Base-by-base conservation (phyloP, 805 yeast species). In the Teunomyces gatunensis region DNA sequence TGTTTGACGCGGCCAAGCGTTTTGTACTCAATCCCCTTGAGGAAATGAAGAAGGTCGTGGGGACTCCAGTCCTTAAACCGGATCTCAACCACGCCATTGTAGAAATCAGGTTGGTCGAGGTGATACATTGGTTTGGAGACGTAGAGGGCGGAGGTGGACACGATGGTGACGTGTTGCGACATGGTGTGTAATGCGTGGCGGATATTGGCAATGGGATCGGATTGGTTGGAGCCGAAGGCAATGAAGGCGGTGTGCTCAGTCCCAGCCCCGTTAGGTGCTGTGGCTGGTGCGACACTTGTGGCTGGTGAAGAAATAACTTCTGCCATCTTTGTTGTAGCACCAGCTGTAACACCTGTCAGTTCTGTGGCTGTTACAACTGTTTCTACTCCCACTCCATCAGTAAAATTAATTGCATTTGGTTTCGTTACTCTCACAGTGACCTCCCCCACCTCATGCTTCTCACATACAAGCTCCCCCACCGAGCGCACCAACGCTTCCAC, bases 111-210 rank as follows among this genome's bases (percentile, higher is more conserved):
- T 67, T 94, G 99, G 47, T 89, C 87, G 30, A 76, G 65, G 52
- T 77, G 81, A 64, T 90, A 94, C 98, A 94, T 92, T 34, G 99
- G 98, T 56, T 85, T 88, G 17, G 97, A 88, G 49, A 85, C 82
- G 64, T 89, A 94, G 46, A 92, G 67, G 0, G 95, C 81, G 0
- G 98, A 91, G 0, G 92, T 79, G 2, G 78, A 71, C 2, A 74
- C 49, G 0, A 94, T 78, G 10, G 64, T 54, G 15, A 87, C 72
- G 0, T 61, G 59, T 4, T 63, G 42, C 28, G 64, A 60, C 12
- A 88, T 67, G 41, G 76, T 69, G 0, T 65, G 63, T 5, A 88
- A 61, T 0, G 97, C 85, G 12, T 54, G 54, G 6, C 64, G 50
- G 39, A 94, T 85, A 59, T 89, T 86, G 2, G 60, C 62, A 6